Conservation (phyloP, 176 grass and related monocot genomes). For the Oryza brachyantha region DNA sequence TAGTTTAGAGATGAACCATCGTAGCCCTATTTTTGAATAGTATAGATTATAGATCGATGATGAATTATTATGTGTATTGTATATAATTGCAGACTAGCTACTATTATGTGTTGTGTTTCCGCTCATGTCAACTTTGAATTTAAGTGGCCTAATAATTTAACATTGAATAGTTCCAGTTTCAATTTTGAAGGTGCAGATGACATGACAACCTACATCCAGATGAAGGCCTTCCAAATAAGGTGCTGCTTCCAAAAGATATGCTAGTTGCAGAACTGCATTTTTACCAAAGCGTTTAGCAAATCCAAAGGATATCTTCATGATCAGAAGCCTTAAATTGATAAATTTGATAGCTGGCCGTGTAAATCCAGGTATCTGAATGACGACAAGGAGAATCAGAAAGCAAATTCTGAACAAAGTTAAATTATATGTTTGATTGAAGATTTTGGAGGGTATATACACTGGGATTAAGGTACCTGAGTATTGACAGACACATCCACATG, state of each 20-base stretch:
- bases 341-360: background rate
- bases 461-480: background rate
- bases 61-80: no score
- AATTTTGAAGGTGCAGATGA: background rate
- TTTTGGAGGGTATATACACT: background rate
- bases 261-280: constrained; percentile 8
- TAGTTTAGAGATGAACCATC: no score
- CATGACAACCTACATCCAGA: constrained; percentile 19
- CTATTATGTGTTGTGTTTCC: no score
- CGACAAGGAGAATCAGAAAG: background rate
- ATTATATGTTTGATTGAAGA: background rate
- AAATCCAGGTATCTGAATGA: constrained; percentile 33
- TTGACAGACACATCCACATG: background rate
- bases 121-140: no score
- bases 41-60: no score
- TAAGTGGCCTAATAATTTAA: no score
- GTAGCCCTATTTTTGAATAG: no score
- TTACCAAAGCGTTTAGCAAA: background rate
- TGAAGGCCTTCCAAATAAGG: constrained; percentile 5
- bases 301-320: background rate
- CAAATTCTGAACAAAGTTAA: background rate
- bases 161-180: no score
- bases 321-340: background rate
- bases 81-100: no score
- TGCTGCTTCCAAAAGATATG: constrained; percentile 20